Evolutionary conservation across 1,139 yeast genomes (phyloP).

Genomic region (Magnusiomyces suaveolens): DNA sequence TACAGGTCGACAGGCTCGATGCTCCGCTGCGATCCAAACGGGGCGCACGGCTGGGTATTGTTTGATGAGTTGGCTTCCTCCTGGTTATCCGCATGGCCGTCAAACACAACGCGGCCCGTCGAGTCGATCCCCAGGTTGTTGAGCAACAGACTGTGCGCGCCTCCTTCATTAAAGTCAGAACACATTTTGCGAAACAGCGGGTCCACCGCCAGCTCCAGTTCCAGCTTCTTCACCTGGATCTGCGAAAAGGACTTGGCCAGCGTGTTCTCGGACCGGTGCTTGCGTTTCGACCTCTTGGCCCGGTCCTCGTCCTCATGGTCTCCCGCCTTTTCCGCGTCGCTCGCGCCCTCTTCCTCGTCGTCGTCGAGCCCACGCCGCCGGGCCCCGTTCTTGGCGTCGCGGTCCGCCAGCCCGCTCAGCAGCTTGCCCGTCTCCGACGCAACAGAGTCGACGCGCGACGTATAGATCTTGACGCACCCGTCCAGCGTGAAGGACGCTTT

Average conservation of each 20-base stretch:
- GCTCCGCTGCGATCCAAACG: too few relatives aligned
- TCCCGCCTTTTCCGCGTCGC: constrained; percentile 19
- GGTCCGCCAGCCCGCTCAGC: constrained; percentile 58
- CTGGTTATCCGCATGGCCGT: constrained; percentile 31
- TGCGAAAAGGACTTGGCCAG: constrained; percentile 47
- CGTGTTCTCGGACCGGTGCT: constrained; percentile 36
- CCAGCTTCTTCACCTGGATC: constrained; percentile 59
- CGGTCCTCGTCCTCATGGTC: constrained; percentile 23
- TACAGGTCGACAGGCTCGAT: not conserved
- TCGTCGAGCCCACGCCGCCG: constrained; percentile 23
- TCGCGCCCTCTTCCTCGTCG: too few relatives aligned
- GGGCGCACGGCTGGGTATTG: too few relatives aligned
- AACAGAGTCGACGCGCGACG: constrained; percentile 82
- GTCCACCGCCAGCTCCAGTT: constrained; percentile 70
- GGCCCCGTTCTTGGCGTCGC: constrained; percentile 21
- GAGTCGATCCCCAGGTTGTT: constrained; percentile 56
- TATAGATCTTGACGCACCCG: constrained; percentile 77
- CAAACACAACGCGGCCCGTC: constrained; percentile 56
- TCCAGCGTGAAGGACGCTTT: constrained; percentile 72
- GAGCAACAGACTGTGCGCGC: constrained; percentile 72
- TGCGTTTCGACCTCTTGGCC: constrained; percentile 19
- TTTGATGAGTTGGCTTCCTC: too few relatives aligned
- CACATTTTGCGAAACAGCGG: constrained; percentile 83
- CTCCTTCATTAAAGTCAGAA: constrained; percentile 93
- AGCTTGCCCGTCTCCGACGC: constrained; percentile 84